Base-by-base conservation (phyloP, 352 stramenopile genomes). In the Hyaloperonospora arabidopsidis region DNA sequence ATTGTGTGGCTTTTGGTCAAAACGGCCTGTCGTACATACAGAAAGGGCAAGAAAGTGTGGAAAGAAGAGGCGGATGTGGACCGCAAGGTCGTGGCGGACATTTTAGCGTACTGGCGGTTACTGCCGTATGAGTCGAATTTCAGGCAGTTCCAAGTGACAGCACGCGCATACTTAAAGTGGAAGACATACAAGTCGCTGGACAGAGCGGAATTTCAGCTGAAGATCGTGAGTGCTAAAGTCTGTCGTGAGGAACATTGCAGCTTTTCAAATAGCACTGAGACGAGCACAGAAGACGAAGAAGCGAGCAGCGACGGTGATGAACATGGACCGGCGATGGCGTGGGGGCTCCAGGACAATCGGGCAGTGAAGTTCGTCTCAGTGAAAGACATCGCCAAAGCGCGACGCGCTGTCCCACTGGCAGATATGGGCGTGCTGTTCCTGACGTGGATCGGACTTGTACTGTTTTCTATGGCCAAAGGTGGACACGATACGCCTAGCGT, bases 381-480 rank as follows among this genome's bases (percentile, higher is more conserved):
- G 2, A 65, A 82, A 28, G 66, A 88, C 44, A 78, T 90, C 46
- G 65, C 70, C 34, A 71, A 68, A 32, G 68, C 74, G 40, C 73
- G 76, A 17, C 68, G 70, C 21, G 64, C 63, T 15, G 68, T 92
- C 7, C 81, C 81, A 2, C 70, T 75, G 48, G 69, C 54, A 21
- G 82, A 93, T 46, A 58, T 93, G 38, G 50, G 54, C 1, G 76
- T 93, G 29, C 62, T 93, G 25, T 76, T 87, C 50, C 53, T 93
- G 48, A 89, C 80, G 14, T 93, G 82, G 82, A 66, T 89, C 34
- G 79, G 67, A 4, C 74, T 93, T 13, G 70, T 93, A 10, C 46
- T 89, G 15, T 87, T 89, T 49, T 90, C 82, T 4, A 75, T 93
- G 61, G 72, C 73, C 5, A 90, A 88, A 46, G 83, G 83, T 32